Evolutionary conservation across 106 monocot species (phyloP), one percentile per base, ranked within the genome.

Genomic region (Dendrobium catenatum): DNA sequence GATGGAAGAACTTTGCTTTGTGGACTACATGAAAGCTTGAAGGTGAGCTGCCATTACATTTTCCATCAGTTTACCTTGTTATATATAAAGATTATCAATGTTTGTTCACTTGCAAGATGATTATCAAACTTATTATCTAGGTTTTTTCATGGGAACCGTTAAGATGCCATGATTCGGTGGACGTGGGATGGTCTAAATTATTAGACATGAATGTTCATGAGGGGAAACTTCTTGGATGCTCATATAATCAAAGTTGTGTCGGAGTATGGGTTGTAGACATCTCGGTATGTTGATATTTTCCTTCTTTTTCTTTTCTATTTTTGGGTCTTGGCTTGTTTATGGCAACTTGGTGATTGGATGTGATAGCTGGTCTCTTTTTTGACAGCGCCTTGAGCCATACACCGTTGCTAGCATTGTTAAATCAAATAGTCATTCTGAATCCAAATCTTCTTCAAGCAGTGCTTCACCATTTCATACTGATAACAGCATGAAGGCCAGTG

Each of bases 221-320:
- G 79, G 93, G 95, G 17, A 98, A 98, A 86, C 94, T 98, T 89
- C 92, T 98, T 58, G 98, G 98, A 20, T 98, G 98, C 85, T 98
- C 98, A 49, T 89, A 95, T 61, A 98, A 98, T 90, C 98, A 98
- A 88, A 98, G 98, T 82, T 94, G 94, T 89, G 98, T 98, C 78
- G 98, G 98, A 80, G 88, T 98, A 61, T 98, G 98, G 98, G 98
- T 98, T 47, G 95, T 97, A 5, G 97, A 97, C 74, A 92, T 97
- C 68, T 89, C 97, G 86, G 97, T 97, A 92, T 75, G 80, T 29
- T 81, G 51, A 9, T 66, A 43, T 67, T 5, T 85, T 78, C 13
- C 51, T 79, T 80, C 70, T 54, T 61, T 61, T 29, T 29, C n/a
- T 22, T 22, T 76, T 16, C 42, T 16, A 55, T 43, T 48, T 42